Evolutionary conservation across 225 moss, liverwort and hornwort genomes (phyloP).

Genomic region (Thuidium tamariscinum): DNA sequence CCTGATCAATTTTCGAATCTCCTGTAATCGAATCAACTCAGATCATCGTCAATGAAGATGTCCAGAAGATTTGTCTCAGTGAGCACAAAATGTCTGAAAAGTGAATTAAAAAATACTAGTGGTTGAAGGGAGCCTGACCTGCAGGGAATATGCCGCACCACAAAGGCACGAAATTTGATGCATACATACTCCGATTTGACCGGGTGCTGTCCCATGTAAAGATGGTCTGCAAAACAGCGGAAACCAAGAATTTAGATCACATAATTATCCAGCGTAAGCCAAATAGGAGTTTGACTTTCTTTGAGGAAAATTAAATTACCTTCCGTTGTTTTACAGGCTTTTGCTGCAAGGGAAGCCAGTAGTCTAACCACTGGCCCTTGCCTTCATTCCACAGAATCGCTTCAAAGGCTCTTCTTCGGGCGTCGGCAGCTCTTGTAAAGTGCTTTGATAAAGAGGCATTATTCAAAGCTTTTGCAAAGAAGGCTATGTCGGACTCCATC

Average conservation of each 20-base stretch:
- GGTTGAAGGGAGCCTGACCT: neutral
- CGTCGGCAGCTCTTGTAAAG: slow-evolving; percentile 26
- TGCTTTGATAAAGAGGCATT: slow-evolving; percentile 2
- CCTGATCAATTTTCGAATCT: slow-evolving; percentile 13
- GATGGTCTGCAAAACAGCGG: slow-evolving; percentile 3
- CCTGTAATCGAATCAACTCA: neutral
- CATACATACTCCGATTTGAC: slow-evolving; percentile 21
- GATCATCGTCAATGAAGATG: neutral
- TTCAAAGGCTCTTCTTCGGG: slow-evolving; percentile 39
- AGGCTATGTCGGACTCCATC: slow-evolving; percentile 61
- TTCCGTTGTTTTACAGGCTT: neutral
- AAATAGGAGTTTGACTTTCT: neutral
- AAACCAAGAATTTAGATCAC: neutral
- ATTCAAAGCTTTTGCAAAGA: slow-evolving; percentile 38
- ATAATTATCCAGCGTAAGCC: neutral
- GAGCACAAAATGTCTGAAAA: neutral
- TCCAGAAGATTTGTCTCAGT: neutral
- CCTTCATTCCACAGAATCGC: slow-evolving; percentile 63
- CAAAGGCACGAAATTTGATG: slow-evolving; percentile 66
- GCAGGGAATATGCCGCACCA: slow-evolving; percentile 52
- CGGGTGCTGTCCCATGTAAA: slow-evolving; percentile 10
- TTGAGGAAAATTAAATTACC: neutral
- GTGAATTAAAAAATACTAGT: neutral
- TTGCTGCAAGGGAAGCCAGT: slow-evolving; percentile 51
- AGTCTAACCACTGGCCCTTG: slow-evolving; percentile 65